Evolutionary conservation across 2,329 filamentous ascomycete species (phyloP).

Genomic region (Lachnellula occidentalis): DNA sequence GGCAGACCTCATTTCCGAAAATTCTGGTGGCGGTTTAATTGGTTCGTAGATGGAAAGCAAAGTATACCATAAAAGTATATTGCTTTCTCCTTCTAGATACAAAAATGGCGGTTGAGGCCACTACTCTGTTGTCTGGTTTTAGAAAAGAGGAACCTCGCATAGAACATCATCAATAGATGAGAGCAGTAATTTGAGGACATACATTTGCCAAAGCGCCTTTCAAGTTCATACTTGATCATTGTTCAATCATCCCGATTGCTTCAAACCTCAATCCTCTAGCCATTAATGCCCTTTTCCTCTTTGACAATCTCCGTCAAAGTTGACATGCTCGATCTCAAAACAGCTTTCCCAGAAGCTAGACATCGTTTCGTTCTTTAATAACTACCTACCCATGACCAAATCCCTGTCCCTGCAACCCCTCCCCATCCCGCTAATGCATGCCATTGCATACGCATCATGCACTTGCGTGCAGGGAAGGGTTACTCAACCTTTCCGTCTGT

Average conservation of each 20-base stretch:
- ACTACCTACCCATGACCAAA: background rate
- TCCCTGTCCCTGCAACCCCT: background rate
- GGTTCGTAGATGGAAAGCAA: background rate
- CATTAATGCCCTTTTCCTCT: too few species aligned
- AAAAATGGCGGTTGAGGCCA: slow-evolving; percentile 7
- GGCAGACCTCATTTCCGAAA: background rate
- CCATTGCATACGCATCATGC: background rate
- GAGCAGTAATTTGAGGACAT: background rate
- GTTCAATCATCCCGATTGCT: background rate
- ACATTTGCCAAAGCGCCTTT: background rate
- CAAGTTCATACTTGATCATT: background rate
- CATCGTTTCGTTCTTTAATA: too few species aligned
- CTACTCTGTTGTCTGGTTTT: background rate
- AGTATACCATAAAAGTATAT: background rate
- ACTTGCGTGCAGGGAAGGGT: background rate
- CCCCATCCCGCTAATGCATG: slow-evolving; percentile 6
- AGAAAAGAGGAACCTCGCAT: slow-evolving; percentile 3
- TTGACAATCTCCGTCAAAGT: too few species aligned
- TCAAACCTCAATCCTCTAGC: background rate
- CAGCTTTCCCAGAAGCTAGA: too few species aligned
- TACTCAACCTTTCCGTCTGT: background rate
- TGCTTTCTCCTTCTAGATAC: background rate
- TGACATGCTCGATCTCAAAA: too few species aligned
- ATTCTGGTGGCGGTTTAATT: background rate
- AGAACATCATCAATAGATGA: slow-evolving; percentile 10